Percentiles rank a stretch among this genome's conserved stretches.
Evolutionary conservation across 805 yeast species (phyloP).

Genomic region (Metschnikowia peoriensis): DNA sequence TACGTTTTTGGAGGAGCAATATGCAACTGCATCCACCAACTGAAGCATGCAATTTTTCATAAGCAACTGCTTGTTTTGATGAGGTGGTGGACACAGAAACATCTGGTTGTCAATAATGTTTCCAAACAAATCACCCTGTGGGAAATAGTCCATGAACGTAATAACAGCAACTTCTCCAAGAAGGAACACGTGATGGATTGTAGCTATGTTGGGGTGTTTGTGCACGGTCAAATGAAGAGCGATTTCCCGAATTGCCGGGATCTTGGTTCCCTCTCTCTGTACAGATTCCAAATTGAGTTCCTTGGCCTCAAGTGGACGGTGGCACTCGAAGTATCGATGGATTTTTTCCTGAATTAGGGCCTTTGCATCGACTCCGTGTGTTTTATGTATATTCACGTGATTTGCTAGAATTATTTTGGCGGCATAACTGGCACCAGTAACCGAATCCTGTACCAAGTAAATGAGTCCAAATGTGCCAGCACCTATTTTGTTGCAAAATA

Average conservation of each 20-base stretch:
- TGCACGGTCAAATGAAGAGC: constrained; percentile 73
- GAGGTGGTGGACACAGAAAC: constrained; percentile 52
- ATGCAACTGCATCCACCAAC: constrained; percentile 36
- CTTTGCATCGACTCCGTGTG: constrained; percentile 66
- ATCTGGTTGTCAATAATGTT: constrained; percentile 75
- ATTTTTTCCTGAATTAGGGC: constrained; percentile 48
- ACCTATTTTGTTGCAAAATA: constrained; percentile 44
- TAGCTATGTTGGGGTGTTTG: constrained; percentile 72
- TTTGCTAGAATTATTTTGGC: constrained; percentile 66
- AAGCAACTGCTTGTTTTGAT: constrained; percentile 46
- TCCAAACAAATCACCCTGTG: constrained; percentile 83
- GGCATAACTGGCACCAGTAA: constrained; percentile 55
- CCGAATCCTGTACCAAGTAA: constrained; percentile 48
- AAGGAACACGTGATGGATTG: constrained; percentile 71
- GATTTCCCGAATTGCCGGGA: constrained; percentile 59
- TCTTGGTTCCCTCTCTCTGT: constrained; percentile 24
- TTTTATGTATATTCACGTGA: constrained; percentile 47
- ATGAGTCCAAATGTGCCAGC: constrained; percentile 45
- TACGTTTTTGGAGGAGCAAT: constrained; percentile 31
- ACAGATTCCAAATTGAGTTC: constrained; percentile 17
- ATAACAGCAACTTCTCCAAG: constrained; percentile 53
- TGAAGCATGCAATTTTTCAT: constrained; percentile 45
- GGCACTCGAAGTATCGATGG: constrained; percentile 9
- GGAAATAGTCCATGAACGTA: constrained; percentile 81
- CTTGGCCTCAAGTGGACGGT: constrained; percentile 4